phyloP scores from a whole-genome alignment of 2,329 filamentous ascomycete genomes.

The Domatiomyces catenatus region DNA sequence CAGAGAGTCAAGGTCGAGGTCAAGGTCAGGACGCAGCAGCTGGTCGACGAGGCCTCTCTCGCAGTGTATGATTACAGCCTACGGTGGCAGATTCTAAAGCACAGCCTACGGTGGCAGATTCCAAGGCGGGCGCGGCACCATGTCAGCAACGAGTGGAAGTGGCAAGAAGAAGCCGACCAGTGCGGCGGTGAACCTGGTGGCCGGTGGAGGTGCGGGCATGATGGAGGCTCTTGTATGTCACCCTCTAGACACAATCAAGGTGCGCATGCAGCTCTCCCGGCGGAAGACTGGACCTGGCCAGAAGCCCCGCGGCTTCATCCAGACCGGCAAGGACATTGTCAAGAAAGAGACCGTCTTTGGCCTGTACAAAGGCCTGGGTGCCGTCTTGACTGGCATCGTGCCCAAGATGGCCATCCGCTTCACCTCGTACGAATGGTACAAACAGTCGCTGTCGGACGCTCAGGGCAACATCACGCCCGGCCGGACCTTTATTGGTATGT shows the following conservation, averaged over 20 bases:
- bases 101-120: neutral
- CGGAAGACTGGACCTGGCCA: constrained; percentile 66
- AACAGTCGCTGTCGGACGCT: constrained; percentile 59
- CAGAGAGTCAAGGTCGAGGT: neutral
- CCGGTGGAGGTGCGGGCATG: constrained; percentile 94
- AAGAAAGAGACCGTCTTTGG: constrained; percentile 79
- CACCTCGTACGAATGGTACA: constrained; percentile 92
- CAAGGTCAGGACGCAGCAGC: too few relatives aligned
- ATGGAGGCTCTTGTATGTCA: constrained; percentile 97
- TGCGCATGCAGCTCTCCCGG: constrained; percentile 94
- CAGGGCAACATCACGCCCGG: constrained; percentile 54
- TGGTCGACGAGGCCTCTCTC: neutral
- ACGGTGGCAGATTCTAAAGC: neutral
- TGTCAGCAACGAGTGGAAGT: constrained; percentile 45
- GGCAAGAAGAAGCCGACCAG: constrained; percentile 61
- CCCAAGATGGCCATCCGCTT: constrained; percentile 99
- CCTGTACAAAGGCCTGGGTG: constrained; percentile 95
- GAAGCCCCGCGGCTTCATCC: constrained; percentile 73
- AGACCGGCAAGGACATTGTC: constrained; percentile 74
- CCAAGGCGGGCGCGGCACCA: constrained; percentile 20
- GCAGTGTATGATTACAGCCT: neutral
- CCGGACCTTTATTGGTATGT: constrained; percentile 55
- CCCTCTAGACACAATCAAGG: constrained; percentile 94
- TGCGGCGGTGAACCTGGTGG: constrained; percentile 85
- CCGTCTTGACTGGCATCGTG: constrained; percentile 87